phyloP scores from a whole-genome alignment of 805 yeast species.

The Jamesozyma gamospora region DNA sequence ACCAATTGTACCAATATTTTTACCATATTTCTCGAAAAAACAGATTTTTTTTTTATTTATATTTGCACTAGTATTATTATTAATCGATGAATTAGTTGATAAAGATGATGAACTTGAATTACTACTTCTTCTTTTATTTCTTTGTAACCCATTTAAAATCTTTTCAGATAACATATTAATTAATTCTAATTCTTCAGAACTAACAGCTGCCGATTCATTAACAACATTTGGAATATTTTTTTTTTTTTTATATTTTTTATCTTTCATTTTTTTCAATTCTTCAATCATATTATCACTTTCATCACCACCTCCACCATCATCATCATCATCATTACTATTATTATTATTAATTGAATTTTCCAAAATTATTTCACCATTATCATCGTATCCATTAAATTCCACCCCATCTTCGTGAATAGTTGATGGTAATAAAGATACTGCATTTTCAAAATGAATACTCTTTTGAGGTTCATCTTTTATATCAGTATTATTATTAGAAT shows the following conservation, averaged over 20 bases:
- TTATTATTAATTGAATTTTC: not conserved
- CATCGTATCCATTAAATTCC: not conserved
- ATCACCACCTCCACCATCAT: not conserved
- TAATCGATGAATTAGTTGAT: not conserved
- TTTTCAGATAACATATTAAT: constrained; percentile 41
- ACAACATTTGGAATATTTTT: constrained; percentile 13
- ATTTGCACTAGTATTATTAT: not conserved
- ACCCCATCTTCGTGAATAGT: not conserved
- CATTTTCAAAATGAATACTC: constrained; percentile 5
- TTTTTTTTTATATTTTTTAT: constrained; percentile 1
- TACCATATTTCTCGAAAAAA: constrained; percentile 41
- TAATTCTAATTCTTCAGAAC: constrained; percentile 39
- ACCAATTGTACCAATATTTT: constrained; percentile 51
- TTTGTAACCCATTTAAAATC: constrained; percentile 33
- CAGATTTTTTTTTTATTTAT: constrained; percentile 2
- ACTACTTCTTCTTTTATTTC: constrained; percentile 17
- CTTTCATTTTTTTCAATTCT: not conserved
- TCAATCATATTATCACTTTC: not conserved
- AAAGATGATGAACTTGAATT: not conserved
- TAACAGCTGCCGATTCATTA: constrained; percentile 36
- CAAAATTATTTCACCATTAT: too few species aligned
- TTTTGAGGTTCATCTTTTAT: not conserved
- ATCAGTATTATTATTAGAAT: constrained; percentile 4
- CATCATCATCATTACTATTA: not conserved
- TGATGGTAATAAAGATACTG: constrained; percentile 9